Evolutionary conservation across 352 stramenopile species (phyloP).

Genomic region (Achlya hypogyna): DNA sequence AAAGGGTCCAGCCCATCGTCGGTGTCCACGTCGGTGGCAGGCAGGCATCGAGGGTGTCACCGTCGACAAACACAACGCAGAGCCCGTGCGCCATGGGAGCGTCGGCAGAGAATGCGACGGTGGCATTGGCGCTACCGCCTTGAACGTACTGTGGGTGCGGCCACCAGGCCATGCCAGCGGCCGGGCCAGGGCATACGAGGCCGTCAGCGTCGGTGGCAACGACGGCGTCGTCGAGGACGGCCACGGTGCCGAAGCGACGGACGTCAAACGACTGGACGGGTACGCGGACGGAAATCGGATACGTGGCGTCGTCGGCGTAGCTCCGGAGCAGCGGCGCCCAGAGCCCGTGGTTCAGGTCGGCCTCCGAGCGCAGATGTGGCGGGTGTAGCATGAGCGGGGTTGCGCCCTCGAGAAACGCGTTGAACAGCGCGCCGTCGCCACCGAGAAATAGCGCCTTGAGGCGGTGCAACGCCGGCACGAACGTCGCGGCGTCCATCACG

Average conservation of each 20-base stretch:
- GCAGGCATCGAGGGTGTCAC: background rate
- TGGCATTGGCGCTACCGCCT: background rate
- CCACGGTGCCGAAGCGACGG: background rate
- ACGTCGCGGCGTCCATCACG: constrained; percentile 56
- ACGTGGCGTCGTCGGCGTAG: constrained; percentile 16
- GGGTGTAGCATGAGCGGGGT: constrained; percentile 41
- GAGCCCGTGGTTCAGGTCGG: constrained; percentile 52
- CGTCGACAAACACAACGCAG: background rate
- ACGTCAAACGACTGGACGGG: background rate
- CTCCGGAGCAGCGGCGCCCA: constrained; percentile 49
- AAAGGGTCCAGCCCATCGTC: background rate
- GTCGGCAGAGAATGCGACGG: background rate
- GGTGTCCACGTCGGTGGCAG: background rate
- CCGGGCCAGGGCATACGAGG: background rate
- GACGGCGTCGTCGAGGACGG: background rate
- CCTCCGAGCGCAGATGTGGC: constrained; percentile 41
- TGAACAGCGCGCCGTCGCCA: constrained; percentile 56
- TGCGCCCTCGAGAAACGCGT: constrained; percentile 59
- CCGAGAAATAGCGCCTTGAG: constrained; percentile 59
- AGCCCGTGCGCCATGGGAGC: background rate
- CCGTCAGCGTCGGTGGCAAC: background rate
- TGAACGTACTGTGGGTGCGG: background rate
- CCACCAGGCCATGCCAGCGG: background rate
- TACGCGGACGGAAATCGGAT: background rate
- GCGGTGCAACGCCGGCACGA: constrained; percentile 34